Percentiles rank a stretch among this genome's conserved stretches.
Conservation (phyloP, 768 basidiomycete species). For the Tubosaeta sp. region DNA sequence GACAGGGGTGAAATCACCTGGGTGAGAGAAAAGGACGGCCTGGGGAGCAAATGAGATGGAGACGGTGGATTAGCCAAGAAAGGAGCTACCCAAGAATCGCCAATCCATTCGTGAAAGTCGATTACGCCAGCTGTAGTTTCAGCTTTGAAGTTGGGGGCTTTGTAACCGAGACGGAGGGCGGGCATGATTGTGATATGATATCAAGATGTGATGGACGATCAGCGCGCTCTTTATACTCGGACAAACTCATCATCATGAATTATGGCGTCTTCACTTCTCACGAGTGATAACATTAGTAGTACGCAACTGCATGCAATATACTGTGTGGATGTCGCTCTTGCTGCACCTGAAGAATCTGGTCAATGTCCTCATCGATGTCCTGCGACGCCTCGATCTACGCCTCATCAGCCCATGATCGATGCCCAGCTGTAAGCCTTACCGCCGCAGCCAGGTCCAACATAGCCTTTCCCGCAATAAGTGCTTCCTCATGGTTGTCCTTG, state of each 20-base stretch:
- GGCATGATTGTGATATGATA: slow-evolving; percentile 30
- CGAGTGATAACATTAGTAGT: slow-evolving; percentile 59
- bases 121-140: slow-evolving; percentile 84
- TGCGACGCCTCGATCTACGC: slow-evolving; percentile 75
- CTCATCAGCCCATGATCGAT: slow-evolving; percentile 9
- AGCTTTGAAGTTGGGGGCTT: slow-evolving; percentile 89
- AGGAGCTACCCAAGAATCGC: slow-evolving; percentile 68
- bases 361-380: slow-evolving; percentile 91
- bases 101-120: slow-evolving; percentile 92
- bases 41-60: slow-evolving; percentile 25
- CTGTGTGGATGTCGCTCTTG: slow-evolving; percentile 90
- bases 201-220: slow-evolving; percentile 3
- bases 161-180: slow-evolving; percentile 76
- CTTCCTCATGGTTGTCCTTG: slow-evolving; percentile 99
- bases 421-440: slow-evolving; percentile 38
- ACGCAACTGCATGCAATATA: slow-evolving; percentile 86
- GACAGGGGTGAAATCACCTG: slow-evolving; percentile 88
- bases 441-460: slow-evolving; percentile 88
- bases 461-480: slow-evolving; percentile 90
- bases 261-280: slow-evolving; percentile 65
- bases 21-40: slow-evolving; percentile 92
- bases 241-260: slow-evolving; percentile 18
- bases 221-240: slow-evolving; percentile 10
- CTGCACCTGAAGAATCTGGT: slow-evolving; percentile 76
- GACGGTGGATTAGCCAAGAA: background rate